These are phyloP conservation scores for Candida pini DNA, from an alignment of 805 yeast species.

Conservation along the genomic window DNA sequence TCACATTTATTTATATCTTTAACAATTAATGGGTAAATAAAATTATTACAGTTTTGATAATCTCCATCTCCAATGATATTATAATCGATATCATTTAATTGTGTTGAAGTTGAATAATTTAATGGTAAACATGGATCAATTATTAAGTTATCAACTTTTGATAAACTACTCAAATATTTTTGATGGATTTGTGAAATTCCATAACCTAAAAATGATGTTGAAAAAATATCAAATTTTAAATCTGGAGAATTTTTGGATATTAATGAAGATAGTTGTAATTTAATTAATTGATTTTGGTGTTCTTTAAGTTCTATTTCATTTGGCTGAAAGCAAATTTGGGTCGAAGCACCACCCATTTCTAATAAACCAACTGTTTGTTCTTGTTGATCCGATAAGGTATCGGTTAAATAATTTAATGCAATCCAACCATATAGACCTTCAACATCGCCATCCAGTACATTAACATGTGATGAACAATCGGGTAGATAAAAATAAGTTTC, in stretches of 20 bases:
- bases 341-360: slow-evolving; percentile 63
- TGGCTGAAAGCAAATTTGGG: slow-evolving; percentile 63
- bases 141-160: slow-evolving; percentile 7
- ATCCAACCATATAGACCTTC: slow-evolving; percentile 70
- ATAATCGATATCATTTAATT: slow-evolving; percentile 10
- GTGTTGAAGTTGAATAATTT: slow-evolving; percentile 27
- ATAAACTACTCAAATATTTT: slow-evolving; percentile 37
- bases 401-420: slow-evolving; percentile 50
- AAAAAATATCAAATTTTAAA: slow-evolving; percentile 38
- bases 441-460: slow-evolving; percentile 55
- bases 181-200: slow-evolving; percentile 54
- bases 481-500: slow-evolving; percentile 52
- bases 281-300: slow-evolving; percentile 41
- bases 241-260: slow-evolving; percentile 20
- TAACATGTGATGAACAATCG: slow-evolving; percentile 55
- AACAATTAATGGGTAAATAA: slow-evolving; percentile 41
- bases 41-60: slow-evolving; percentile 40
- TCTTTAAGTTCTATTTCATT: slow-evolving; percentile 38
- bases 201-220: slow-evolving; percentile 54
- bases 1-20: slow-evolving; percentile 18
- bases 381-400: slow-evolving; percentile 33
- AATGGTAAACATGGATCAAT: slow-evolving; percentile 56
- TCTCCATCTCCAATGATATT: slow-evolving; percentile 47
- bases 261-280: slow-evolving; percentile 35
- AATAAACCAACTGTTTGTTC: slow-evolving; percentile 47